A percentile compares a stretch with the other conserved stretches of the same genome.
Evolutionary conservation across 805 yeast species (phyloP).

Genomic region (Lipomyces japonicus): DNA sequence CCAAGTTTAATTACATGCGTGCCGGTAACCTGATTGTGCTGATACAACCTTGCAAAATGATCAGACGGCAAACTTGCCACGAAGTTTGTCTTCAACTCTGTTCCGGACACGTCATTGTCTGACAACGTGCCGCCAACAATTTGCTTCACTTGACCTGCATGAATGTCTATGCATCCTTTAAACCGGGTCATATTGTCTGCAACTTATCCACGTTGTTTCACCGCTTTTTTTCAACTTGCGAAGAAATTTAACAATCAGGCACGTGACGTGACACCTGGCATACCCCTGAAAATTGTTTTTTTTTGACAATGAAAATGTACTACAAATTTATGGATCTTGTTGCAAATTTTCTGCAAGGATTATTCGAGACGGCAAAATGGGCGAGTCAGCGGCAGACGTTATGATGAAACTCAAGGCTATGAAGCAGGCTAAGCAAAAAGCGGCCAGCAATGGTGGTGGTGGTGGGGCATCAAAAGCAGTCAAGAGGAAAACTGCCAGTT

Average conservation of each 20-base stretch:
- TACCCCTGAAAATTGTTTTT: not conserved
- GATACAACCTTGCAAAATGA: constrained; percentile 70
- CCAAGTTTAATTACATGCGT: constrained; percentile 95
- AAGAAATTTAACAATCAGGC: not conserved
- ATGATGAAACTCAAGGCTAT: constrained; percentile 16
- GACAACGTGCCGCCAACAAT: constrained; percentile 90
- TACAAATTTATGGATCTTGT: too few species aligned
- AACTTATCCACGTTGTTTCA: too few species aligned
- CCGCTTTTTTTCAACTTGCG: not conserved
- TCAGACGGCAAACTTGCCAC: constrained; percentile 71
- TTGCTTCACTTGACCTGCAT: constrained; percentile 91
- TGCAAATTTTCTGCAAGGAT: too few species aligned
- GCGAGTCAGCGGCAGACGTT: constrained; percentile 20
- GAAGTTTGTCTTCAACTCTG: constrained; percentile 61
- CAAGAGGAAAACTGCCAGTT: not conserved
- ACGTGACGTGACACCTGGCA: not conserved
- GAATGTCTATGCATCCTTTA: constrained; percentile 94
- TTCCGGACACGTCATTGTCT: constrained; percentile 49
- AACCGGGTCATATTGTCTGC: constrained; percentile 43
- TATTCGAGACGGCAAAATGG: constrained; percentile 12
- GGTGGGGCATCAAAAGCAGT: not conserved
- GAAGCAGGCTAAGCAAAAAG: constrained; percentile 10
- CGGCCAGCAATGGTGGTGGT: not conserved
- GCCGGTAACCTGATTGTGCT: constrained; percentile 54
- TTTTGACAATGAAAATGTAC: too few species aligned